Evolutionary conservation across 768 basidiomycete species (phyloP), one percentile per base, ranked within the genome.

Genomic region (Psilocybe subaeruginosa): DNA sequence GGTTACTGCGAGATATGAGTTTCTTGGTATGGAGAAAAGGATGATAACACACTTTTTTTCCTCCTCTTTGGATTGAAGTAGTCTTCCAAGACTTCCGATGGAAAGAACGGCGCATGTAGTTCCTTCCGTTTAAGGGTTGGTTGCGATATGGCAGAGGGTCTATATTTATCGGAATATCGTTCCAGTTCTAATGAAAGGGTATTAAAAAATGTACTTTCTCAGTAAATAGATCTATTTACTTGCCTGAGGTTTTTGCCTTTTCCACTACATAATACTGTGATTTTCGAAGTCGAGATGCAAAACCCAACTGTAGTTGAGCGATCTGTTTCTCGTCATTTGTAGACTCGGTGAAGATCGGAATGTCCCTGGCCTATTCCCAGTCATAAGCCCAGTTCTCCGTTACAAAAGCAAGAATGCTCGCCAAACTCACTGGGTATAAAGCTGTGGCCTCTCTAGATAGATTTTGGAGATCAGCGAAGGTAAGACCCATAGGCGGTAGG

Each of bases 121-220:
- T 91, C 87, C 64, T 82, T 86, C 53, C 85, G 81, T 70, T 88
- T 90, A 60, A 95, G 78, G 41, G 82, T 77, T 9, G 92, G 90
- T 59, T 87, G 87, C 0, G 82, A 80, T 6, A 80, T 69, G 5
- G 78, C 72, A 7, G 86, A 86, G 2, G 88, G 85, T 6, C 88
- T 82, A 71, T 93, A 93, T 73, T 91, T 92, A 74, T 95, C 93
- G 16, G 91, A 92, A 71, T 93, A 95, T 30, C 90, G 86, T 46
- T 89, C 85, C 3, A 94, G 75, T 46, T 92, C 93, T 91, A 66
- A 27, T n/a, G 4, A 8, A 52, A 50, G n/a, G 27, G 51, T 17
- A 49, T 39, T 31, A 3, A n/a, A 17, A 59, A 33, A 51, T 30
- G 23, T 31, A 14, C n/a, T 37, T 52, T 14, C 11, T 8, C 19